Evolutionary conservation across 805 yeast genomes (phyloP).

Genomic region (Metschnikowia corniflorae): DNA sequence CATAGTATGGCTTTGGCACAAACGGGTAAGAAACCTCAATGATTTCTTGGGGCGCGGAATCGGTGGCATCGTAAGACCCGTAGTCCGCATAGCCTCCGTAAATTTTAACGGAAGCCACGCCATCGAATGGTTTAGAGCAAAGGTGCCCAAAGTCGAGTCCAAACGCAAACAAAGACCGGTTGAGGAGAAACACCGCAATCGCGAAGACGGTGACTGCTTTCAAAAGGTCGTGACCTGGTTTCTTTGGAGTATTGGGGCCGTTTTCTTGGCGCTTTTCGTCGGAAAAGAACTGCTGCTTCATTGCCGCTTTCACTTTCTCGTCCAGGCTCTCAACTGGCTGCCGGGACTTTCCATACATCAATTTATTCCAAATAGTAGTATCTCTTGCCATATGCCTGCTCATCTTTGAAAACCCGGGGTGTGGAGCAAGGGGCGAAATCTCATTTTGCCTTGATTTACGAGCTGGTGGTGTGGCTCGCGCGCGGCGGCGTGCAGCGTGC

Average conservation of each 20-base stretch:
- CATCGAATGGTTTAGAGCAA: background rate
- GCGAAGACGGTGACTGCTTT: background rate
- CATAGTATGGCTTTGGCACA: conserved; percentile 20
- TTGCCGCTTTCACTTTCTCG: background rate
- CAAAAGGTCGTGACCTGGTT: no score
- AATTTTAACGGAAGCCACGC: background rate
- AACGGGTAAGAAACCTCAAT: conserved; percentile 27
- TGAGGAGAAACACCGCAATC: background rate
- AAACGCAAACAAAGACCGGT: no score
- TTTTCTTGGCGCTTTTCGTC: background rate
- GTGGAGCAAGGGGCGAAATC: no score
- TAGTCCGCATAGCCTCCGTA: conserved; percentile 7
- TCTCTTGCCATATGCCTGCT: conserved; percentile 16
- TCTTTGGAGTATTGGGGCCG: no score
- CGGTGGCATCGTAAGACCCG: conserved; percentile 1
- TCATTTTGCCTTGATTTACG: no score
- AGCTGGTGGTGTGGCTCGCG: no score
- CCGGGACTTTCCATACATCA: conserved; percentile 11
- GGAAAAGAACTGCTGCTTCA: background rate
- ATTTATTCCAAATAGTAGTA: conserved; percentile 17
- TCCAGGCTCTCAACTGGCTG: conserved; percentile 1
- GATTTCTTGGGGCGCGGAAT: conserved; percentile 16
- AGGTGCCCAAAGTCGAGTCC: background rate
- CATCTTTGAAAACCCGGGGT: no score
- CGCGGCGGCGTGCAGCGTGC: no score